These are phyloP conservation scores for Fusarium sp. DNA, from an alignment of 2,329 filamentous ascomycete species.

Conservation along the genomic window DNA sequence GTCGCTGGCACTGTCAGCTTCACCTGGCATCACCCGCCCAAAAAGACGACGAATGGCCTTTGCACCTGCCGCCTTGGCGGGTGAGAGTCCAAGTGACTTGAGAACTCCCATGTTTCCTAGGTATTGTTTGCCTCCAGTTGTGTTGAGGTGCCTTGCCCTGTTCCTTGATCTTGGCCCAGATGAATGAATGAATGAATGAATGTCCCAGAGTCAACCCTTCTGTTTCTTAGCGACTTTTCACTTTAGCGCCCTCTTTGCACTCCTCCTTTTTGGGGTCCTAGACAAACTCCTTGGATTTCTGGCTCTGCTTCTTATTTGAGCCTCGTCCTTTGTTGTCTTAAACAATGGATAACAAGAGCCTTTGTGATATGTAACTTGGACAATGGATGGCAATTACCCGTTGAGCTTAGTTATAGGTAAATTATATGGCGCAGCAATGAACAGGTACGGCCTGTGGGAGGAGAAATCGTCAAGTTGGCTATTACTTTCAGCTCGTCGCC, in stretches of 20 bases:
- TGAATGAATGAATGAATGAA: too few relatives aligned
- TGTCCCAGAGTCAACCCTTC: neutral
- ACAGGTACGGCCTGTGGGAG: neutral
- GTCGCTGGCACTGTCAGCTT: slow-evolving; percentile 34
- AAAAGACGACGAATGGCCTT: slow-evolving; percentile 52
- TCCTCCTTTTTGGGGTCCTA: too few relatives aligned
- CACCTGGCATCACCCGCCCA: slow-evolving; percentile 47
- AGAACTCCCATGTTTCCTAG: slow-evolving; percentile 45
- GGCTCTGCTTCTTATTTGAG: neutral
- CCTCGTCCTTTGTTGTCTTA: neutral
- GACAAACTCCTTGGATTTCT: neutral
- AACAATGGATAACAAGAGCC: slow-evolving; percentile 1
- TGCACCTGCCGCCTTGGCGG: slow-evolving; percentile 50
- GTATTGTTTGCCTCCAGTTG: neutral
- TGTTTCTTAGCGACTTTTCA: slow-evolving; percentile 1
- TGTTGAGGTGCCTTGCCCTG: neutral
- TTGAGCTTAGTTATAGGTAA: neutral
- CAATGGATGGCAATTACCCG: neutral
- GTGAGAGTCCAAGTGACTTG: slow-evolving; percentile 50
- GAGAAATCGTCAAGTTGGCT: neutral
- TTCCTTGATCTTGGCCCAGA: too few relatives aligned
- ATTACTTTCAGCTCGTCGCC: slow-evolving; percentile 1
- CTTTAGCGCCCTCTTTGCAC: neutral
- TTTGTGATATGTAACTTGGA: slow-evolving; percentile 8
- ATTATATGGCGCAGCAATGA: neutral